Percentiles rank a stretch among this genome's conserved stretches.
Conservation (phyloP, 768 basidiomycete species). For the Termitomyces sp. region DNA sequence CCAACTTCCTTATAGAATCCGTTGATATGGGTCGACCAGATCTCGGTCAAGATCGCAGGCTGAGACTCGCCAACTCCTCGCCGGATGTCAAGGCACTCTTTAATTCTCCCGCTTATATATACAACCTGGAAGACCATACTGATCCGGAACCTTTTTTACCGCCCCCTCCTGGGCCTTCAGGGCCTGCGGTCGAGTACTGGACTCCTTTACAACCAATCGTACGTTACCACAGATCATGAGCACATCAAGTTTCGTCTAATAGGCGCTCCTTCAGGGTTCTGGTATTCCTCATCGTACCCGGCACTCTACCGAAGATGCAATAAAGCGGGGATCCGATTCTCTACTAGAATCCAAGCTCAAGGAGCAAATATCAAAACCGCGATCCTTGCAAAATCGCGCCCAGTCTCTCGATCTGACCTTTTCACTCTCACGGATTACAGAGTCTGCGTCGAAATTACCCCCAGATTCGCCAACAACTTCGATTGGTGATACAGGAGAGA, state of each 20-base stretch:
- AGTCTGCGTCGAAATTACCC: slow-evolving; percentile 51
- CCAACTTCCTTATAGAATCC: slow-evolving; percentile 43
- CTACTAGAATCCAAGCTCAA: slow-evolving; percentile 79
- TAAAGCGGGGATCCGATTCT: slow-evolving; percentile 82
- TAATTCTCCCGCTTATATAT: slow-evolving; percentile 79
- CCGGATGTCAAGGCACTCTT: slow-evolving; percentile 95
- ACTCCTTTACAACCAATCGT: slow-evolving; percentile 73
- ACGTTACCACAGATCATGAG: slow-evolving; percentile 21
- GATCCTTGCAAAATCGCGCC: slow-evolving; percentile 79
- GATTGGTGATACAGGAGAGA: slow-evolving; percentile 65
- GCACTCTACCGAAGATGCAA: slow-evolving; percentile 59
- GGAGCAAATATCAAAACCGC: slow-evolving; percentile 70
- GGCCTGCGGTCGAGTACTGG: slow-evolving; percentile 63
- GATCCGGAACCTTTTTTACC: slow-evolving; percentile 55
- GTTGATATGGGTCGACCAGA: slow-evolving; percentile 72
- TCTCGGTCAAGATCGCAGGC: slow-evolving; percentile 63
- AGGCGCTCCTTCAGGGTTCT: slow-evolving; percentile 40
- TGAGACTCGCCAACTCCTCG: slow-evolving; percentile 83
- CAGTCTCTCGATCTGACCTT: slow-evolving; percentile 86
- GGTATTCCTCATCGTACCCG: slow-evolving; percentile 63
- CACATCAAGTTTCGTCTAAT: background rate
- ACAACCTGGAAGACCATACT: slow-evolving; percentile 69
- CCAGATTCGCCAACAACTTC: slow-evolving; percentile 80
- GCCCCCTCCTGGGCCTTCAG: slow-evolving; percentile 27
- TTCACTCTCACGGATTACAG: slow-evolving; percentile 78